Conservation (phyloP, 2,329 filamentous ascomycete species). For the Pestalotiopsis sp. region DNA sequence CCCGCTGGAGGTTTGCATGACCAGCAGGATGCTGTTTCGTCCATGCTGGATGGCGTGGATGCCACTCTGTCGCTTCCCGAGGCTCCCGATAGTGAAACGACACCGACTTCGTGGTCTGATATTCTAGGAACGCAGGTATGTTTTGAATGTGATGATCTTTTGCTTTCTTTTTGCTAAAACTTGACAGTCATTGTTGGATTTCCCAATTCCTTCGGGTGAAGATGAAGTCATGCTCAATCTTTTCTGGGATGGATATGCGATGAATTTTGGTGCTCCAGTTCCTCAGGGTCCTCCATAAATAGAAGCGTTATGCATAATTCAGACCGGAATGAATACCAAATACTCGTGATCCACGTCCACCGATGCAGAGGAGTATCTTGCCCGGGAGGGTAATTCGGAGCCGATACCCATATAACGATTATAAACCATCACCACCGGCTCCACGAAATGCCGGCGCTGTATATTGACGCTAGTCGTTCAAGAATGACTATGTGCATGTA, state of each 20-base stretch:
- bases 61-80: background rate
- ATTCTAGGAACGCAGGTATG: background rate
- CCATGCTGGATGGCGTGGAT: background rate
- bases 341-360: too few species aligned
- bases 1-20: background rate
- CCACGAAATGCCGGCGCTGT: too few species aligned
- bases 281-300: background rate
- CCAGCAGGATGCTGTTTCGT: background rate
- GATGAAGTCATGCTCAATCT: slow-evolving; percentile 10
- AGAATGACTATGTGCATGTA: too few species aligned
- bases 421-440: too few species aligned
- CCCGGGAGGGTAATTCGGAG: too few species aligned
- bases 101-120: slow-evolving; percentile 1
- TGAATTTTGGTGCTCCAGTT: slow-evolving; percentile 5
- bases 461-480: too few species aligned
- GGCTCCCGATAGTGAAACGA: background rate
- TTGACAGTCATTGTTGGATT: background rate
- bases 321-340: too few species aligned
- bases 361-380: too few species aligned
- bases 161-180: background rate
- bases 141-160: background rate
- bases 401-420: too few species aligned
- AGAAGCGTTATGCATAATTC: background rate
- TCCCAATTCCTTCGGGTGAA: slow-evolving; percentile 3
- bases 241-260: slow-evolving; percentile 8